phyloP scores from a whole-genome alignment of 1,284 basidiomycete species.

The Heterobasidion parviporum region DNA sequence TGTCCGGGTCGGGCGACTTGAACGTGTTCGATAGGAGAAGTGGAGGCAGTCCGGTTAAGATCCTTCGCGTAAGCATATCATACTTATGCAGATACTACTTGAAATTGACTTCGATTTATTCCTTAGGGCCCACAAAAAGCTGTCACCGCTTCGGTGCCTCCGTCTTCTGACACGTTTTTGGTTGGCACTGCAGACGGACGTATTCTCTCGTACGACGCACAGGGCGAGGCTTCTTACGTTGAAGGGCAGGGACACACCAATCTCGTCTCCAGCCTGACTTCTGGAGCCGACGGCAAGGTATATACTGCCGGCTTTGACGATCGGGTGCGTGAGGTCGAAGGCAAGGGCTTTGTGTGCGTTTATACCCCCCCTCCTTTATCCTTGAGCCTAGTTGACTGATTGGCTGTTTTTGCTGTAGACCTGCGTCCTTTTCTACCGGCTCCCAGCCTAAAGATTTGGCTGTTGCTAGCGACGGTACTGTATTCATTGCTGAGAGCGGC shows the following conservation, averaged over 20 bases:
- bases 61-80: constrained; percentile 45
- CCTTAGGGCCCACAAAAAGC: constrained; percentile 71
- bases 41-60: constrained; percentile 48
- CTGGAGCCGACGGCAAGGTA: constrained; percentile 41
- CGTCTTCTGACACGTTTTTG: constrained; percentile 57
- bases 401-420: constrained; percentile 22
- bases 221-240: constrained; percentile 39
- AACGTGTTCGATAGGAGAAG: constrained; percentile 79
- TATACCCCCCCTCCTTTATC: not conserved
- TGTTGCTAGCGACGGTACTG: constrained; percentile 50
- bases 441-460: constrained; percentile 75
- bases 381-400: not conserved
- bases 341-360: constrained; percentile 50
- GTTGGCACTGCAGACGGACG: constrained; percentile 82
- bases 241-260: constrained; percentile 66
- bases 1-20: constrained; percentile 80
- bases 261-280: constrained; percentile 60
- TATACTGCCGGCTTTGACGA: constrained; percentile 81
- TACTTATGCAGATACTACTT: not conserved
- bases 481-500: constrained; percentile 66
- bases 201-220: constrained; percentile 54
- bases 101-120: not conserved
- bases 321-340: constrained; percentile 56
- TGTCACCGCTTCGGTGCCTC: constrained; percentile 57
- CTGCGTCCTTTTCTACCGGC: constrained; percentile 35